Evolutionary conservation across 306 rosid genomes (phyloP).

Genomic region (Luffa aegyptiaca): DNA sequence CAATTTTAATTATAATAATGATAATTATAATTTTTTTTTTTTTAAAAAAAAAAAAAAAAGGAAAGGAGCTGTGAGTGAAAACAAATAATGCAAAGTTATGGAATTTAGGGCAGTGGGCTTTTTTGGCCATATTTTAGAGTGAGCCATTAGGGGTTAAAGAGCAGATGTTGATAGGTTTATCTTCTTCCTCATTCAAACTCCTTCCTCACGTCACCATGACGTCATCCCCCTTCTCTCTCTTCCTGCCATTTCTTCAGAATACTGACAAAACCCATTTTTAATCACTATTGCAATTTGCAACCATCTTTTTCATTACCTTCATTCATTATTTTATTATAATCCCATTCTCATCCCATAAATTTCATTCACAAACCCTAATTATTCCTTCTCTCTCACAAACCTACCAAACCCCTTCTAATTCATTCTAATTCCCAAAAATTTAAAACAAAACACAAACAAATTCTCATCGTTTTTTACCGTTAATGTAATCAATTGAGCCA

Average conservation of each 20-base stretch:
- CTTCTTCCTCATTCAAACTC: background rate
- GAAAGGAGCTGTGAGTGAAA: background rate
- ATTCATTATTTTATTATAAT: background rate
- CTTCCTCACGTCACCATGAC: background rate
- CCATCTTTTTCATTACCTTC: background rate
- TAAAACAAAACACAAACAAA: background rate
- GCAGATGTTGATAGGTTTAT: conserved; percentile 1
- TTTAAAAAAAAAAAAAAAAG: too few relatives aligned
- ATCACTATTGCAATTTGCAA: background rate
- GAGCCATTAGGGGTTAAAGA: background rate
- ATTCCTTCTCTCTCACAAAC: background rate
- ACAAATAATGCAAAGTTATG: background rate
- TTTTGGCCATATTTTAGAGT: background rate
- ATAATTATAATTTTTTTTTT: too few relatives aligned
- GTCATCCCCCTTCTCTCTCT: background rate
- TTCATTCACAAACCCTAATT: background rate
- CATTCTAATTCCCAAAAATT: background rate
- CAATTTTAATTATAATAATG: too few relatives aligned
- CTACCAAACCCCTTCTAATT: background rate
- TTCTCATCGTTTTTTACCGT: too few relatives aligned
- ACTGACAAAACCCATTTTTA: background rate
- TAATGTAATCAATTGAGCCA: too few relatives aligned
- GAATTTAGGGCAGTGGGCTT: conserved; percentile 5
- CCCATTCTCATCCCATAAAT: background rate
- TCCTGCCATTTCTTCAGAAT: background rate